A percentile compares a stretch with the other conserved stretches of the same genome.
phyloP scores from a whole-genome alignment of 768 basidiomycete species.

The Fomitopsis pulvina region DNA sequence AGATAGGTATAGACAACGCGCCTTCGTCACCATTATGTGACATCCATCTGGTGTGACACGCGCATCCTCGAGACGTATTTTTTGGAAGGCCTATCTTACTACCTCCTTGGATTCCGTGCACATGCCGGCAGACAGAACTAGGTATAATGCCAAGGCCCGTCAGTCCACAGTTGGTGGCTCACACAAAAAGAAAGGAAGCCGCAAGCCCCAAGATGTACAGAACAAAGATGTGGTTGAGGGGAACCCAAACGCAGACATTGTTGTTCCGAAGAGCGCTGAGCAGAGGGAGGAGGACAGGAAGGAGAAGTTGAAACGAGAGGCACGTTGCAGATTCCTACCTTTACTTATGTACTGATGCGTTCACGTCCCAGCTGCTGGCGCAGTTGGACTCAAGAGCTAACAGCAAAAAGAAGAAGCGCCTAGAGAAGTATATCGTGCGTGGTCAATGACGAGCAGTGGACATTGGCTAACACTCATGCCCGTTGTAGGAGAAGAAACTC shows the following conservation, averaged over 20 bases:
- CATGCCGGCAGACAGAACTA: not conserved
- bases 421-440: constrained; percentile 90
- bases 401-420: constrained; percentile 78
- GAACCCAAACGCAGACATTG: constrained; percentile 54
- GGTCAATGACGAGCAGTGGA: not conserved
- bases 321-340: constrained; percentile 19
- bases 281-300: constrained; percentile 54
- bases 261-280: constrained; percentile 52
- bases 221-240: constrained; percentile 14
- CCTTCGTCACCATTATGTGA: no score
- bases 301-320: constrained; percentile 58
- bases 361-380: constrained; percentile 20
- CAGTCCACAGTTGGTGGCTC: constrained; percentile 15
- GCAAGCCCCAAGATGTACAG: constrained; percentile 5
- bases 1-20: no score
- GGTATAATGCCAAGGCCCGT: constrained; percentile 23
- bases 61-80: no score
- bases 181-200: constrained; percentile 22
- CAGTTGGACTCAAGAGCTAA: constrained; percentile 70
- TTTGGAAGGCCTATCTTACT: no score
- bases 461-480: not conserved
- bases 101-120: no score
- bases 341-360: not conserved
- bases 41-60: no score
- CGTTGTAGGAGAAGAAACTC: constrained; percentile 75